Conservation (phyloP, 164 flowering plant species). For the Platanus orientalis region DNA sequence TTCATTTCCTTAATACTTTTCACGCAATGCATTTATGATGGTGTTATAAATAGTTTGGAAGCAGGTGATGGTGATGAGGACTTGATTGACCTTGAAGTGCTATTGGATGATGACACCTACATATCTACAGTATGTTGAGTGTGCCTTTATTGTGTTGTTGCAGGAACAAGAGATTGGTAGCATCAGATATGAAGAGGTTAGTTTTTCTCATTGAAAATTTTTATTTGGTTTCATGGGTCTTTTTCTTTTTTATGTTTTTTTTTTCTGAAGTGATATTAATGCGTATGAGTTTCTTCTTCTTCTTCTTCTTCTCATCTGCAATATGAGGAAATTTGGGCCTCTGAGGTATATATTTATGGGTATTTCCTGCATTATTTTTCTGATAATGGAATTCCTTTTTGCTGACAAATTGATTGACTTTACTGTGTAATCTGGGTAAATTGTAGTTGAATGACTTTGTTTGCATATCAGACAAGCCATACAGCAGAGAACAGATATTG, state of each 20-base stretch:
- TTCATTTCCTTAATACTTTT: background rate
- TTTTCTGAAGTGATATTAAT: no score
- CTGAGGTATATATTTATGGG: no score
- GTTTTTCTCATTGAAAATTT: no score
- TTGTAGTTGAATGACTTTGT: slow-evolving; percentile 76
- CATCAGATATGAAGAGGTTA: no score
- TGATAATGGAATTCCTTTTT: background rate
- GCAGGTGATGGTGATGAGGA: slow-evolving; percentile 43
- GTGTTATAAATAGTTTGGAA: slow-evolving; percentile 24
- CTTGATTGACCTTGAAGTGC: slow-evolving; percentile 49
- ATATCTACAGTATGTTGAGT: slow-evolving; percentile 39
- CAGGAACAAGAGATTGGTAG: no score
- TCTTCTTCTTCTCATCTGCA: no score
- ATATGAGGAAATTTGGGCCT: no score
- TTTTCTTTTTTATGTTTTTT: no score
- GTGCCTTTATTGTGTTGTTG: background rate
- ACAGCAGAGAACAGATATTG: slow-evolving; percentile 52
- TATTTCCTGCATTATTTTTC: no score
- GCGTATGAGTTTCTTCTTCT: no score
- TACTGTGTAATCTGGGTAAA: background rate
- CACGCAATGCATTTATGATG: slow-evolving; percentile 39
- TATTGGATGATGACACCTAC: slow-evolving; percentile 56
- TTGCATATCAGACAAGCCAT: slow-evolving; percentile 68
- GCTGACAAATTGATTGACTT: no score
- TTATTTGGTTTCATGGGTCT: no score